phyloP scores from a whole-genome alignment of 2,329 filamentous ascomycete species.

The Sporothrix phasma region DNA sequence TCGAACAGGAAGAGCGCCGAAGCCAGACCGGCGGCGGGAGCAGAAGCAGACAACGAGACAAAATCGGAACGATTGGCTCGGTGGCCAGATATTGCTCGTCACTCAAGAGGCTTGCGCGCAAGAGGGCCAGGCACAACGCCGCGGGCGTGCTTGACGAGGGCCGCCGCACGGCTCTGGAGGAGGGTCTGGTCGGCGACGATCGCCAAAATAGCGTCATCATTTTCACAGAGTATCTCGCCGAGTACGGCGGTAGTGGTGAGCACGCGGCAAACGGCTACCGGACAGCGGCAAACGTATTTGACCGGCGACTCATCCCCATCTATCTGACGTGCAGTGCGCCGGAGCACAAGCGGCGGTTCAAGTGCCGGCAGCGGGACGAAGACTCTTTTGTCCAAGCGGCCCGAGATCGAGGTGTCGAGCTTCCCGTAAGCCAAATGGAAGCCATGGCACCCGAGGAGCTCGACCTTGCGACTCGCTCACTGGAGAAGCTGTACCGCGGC shows the following conservation, averaged over 20 bases:
- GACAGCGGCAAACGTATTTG: not conserved
- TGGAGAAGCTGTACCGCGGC: not conserved
- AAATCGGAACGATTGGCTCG: not conserved
- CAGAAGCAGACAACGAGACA: not conserved
- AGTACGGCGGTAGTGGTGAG: not conserved
- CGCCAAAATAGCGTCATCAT: not conserved
- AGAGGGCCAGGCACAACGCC: not conserved
- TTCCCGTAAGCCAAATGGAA: not conserved
- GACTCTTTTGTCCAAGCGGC: not conserved
- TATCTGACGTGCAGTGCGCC: conserved; percentile 6
- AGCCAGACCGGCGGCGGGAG: not conserved
- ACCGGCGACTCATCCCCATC: conserved; percentile 14
- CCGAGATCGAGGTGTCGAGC: not conserved
- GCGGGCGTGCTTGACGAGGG: not conserved
- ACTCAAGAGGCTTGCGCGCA: not conserved
- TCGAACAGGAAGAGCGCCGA: not conserved
- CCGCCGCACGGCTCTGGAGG: not conserved
- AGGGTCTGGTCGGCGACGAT: not conserved
- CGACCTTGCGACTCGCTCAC: not conserved
- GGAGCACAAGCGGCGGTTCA: conserved; percentile 1
- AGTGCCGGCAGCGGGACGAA: not conserved
- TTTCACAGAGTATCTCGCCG: conserved; percentile 9
- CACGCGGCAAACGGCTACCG: not conserved
- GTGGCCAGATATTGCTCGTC: not conserved
- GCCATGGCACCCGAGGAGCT: not conserved